Base-by-base conservation (phyloP, 768 basidiomycete genomes). In the Kwoniella bestiolae region DNA sequence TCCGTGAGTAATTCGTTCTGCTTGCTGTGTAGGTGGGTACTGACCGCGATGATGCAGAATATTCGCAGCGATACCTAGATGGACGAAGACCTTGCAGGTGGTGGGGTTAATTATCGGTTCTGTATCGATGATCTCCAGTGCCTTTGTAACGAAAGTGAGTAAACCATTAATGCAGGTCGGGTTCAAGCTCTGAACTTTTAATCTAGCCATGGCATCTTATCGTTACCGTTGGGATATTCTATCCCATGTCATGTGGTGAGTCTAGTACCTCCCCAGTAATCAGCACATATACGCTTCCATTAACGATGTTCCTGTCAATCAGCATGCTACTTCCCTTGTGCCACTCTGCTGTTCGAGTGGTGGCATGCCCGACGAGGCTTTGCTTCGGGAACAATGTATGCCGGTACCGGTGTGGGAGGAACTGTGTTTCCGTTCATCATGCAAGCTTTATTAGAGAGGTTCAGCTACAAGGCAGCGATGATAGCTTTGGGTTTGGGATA, bases 381-480 rank as follows among this genome's bases (percentile, higher is more conserved):
- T 12, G 78, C 78, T 2, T 56, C 63, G 18, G 78, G 78, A 0
- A 72, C 76, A n/a, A 70, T 76, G 67, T 80, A 71, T 68, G 65
- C 70, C 18, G 77, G 77, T 1, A 73, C 73, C 18, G 76, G 73
- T 9, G 56, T 64, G 8, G 79, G 79, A 12, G 79, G 79, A 6
- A 67, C 69, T 18, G 67, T 80, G 44, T 80, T 78, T 68, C 77
- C 79, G 1, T 77, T 77, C 56, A 21, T 80, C 34, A 70, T 80
- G 45, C 53, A 66, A 21, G 74, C 67, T n/a, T 63, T 80, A 12
- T 56, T 78, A 18, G 47, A 62, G 1, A 23, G 60, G n/a, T 72
- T 76, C 61, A 71, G 75, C 9, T 80, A 80, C 67, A 76, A 75
- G 60, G 65, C 73, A 16, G 67, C 74, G 3, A 78, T 80, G 79